These are phyloP conservation scores for Kickxella alabastrina DNA, from an alignment of 192 early-diverging fungal genomes.

Conservation along the genomic window DNA sequence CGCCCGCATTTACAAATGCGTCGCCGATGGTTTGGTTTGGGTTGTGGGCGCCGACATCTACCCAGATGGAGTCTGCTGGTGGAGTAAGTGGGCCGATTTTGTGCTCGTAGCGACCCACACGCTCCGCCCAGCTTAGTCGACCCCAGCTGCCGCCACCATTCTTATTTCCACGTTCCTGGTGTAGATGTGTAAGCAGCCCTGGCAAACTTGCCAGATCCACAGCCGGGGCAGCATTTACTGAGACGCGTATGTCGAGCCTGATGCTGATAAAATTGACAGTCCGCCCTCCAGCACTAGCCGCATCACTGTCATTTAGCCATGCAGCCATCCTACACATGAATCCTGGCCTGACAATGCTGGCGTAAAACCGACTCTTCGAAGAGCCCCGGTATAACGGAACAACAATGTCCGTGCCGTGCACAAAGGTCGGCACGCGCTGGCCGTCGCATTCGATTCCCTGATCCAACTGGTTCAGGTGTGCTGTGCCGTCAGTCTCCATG, in stretches of 20 bases:
- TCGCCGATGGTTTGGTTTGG: neutral
- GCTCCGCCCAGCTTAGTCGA: conserved; percentile 6
- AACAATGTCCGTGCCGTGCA: conserved; percentile 16
- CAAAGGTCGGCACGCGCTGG: conserved; percentile 28
- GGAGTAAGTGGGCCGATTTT: conserved; percentile 5
- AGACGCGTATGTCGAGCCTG: conserved; percentile 8
- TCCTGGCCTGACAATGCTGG: conserved; percentile 12
- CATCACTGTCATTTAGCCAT: conserved; percentile 4
- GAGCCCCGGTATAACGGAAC: conserved; percentile 30
- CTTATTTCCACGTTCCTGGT: neutral
- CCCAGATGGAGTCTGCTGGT: conserved; percentile 22
- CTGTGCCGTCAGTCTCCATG: conserved; percentile 24
- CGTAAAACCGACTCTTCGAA: conserved; percentile 19
- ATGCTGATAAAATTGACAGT: conserved; percentile 23
- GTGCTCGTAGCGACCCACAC: conserved; percentile 3
- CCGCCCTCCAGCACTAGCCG: neutral
- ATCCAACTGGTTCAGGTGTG: conserved; percentile 42
- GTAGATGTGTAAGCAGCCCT: conserved; percentile 19
- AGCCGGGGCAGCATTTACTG: conserved; percentile 6
- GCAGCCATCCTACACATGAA: conserved; percentile 15
- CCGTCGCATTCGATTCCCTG: conserved; percentile 17
- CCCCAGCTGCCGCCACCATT: conserved; percentile 8
- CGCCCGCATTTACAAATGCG: conserved; percentile 20
- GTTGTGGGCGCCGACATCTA: neutral
- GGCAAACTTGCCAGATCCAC: conserved; percentile 16